Evolutionary conservation across 495 filamentous ascomycete species (phyloP), one percentile per base, ranked within the genome.

Genomic region (Penicillium coffeae): DNA sequence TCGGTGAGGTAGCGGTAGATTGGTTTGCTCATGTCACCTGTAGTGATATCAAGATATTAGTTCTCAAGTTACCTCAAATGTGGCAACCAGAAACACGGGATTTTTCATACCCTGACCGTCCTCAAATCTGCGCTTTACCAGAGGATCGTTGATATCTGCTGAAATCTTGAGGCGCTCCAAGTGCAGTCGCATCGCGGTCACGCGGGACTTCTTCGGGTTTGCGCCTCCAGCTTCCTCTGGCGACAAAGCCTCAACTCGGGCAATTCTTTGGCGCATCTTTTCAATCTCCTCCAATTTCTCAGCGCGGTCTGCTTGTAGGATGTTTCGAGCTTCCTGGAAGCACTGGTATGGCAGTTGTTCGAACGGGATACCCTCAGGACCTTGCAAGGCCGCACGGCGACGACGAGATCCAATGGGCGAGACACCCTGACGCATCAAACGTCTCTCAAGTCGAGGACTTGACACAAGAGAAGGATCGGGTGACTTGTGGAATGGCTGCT

Each of bases 21-120:
- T 32, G 93, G 94, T 67, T 95, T 93, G 70, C 81, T 85, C 91
- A 96, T 92, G 62, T 96, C 89, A 41, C 88, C 90, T 96, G 20
- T 1, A 22, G 9, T 7, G 18, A 38, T n/a, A 27, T 2, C 34
- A 38, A 16, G 8, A 42, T 2, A 21, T 47, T 47, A 47, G 34
- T 27, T 9, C n/a, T 18, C 7, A 8, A 34, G 10, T 20, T 19
- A 19, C 34, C 30, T 45, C 19, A 1, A 13, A 27, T 30, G 1
- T 21, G 30, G 1, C 10, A 2, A 10, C n/a, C 3, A 8, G 13
- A 13, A 5, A 21, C 8, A 42, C 25, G 25, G 5, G 21, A 12
- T 9, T 18, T 16, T 66, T 80, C 63, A 37, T 71, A 96, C 93
- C 89, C 56, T 81, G 68, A 10, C 92, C 90, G 74, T 96, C 89